These are phyloP conservation scores for Cercospora sp. DNA, from an alignment of 2,329 filamentous ascomycete species.

Conservation along the genomic window DNA sequence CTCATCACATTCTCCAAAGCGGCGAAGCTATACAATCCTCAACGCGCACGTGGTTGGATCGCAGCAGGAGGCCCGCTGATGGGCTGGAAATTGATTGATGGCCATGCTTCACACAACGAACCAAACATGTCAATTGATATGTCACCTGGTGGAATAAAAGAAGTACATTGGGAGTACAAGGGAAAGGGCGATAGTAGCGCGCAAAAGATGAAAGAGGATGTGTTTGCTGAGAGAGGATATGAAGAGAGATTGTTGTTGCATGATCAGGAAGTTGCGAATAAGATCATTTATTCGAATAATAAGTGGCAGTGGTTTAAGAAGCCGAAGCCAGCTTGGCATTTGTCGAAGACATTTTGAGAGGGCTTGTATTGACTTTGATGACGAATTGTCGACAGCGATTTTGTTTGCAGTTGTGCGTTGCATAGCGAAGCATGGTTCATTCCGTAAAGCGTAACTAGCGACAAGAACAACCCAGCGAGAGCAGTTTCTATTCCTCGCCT, in stretches of 20 bases:
- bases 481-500: too few species aligned
- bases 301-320: constrained; percentile 26
- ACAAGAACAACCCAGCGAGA: not conserved
- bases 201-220: constrained; percentile 30
- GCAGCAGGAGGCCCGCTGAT: constrained; percentile 31
- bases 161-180: constrained; percentile 33
- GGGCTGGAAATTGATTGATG: constrained; percentile 38
- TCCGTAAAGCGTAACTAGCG: not conserved
- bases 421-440: not conserved
- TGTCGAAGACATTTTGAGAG: constrained; percentile 25
- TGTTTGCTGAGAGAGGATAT: constrained; percentile 26
- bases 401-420: not conserved
- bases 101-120: constrained; percentile 26
- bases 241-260: constrained; percentile 26
- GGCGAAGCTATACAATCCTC: constrained; percentile 28
- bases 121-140: constrained; percentile 31
- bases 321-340: constrained; percentile 17
- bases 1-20: constrained; percentile 23
- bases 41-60: constrained; percentile 23
- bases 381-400: too few species aligned
- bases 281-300: constrained; percentile 25
- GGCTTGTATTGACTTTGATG: too few species aligned
- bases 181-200: constrained; percentile 18
- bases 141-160: constrained; percentile 23
- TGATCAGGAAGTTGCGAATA: constrained; percentile 23